These are phyloP conservation scores for Lachancea meyersii DNA, from an alignment of 805 yeast species.

Conservation along the genomic window DNA sequence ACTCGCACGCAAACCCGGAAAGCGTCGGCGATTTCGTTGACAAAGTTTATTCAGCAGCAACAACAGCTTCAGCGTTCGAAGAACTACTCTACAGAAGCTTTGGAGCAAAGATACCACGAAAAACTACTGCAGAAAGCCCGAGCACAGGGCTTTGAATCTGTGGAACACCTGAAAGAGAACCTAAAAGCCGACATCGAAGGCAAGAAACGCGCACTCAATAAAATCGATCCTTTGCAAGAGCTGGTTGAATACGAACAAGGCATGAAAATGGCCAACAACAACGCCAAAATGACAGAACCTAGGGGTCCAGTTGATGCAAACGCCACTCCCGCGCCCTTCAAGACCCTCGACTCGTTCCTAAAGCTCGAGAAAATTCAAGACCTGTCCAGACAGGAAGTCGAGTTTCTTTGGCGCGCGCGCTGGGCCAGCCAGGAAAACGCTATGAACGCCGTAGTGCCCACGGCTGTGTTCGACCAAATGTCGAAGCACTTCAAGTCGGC, in stretches of 20 bases:
- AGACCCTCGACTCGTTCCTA: slow-evolving; percentile 64
- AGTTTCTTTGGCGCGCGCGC: slow-evolving; percentile 83
- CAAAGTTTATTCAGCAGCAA: slow-evolving; percentile 6
- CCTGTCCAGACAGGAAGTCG: slow-evolving; percentile 59
- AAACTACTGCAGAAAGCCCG: slow-evolving; percentile 36
- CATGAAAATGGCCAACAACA: slow-evolving; percentile 21
- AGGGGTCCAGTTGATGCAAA: slow-evolving; percentile 37
- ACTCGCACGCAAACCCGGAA: slow-evolving; percentile 5
- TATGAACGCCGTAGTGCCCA: slow-evolving; percentile 59
- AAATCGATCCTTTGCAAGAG: slow-evolving; percentile 63
- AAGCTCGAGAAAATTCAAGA: slow-evolving; percentile 58
- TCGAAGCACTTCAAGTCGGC: slow-evolving; percentile 59
- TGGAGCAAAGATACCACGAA: slow-evolving; percentile 30
- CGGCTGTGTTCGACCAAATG: slow-evolving; percentile 55
- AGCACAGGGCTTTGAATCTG: slow-evolving; percentile 28
- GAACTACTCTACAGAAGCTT: slow-evolving; percentile 19
- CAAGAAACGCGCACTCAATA: slow-evolving; percentile 50
- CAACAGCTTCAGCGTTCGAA: slow-evolving; percentile 1
- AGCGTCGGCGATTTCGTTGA: slow-evolving; percentile 7
- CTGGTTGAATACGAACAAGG: slow-evolving; percentile 49
- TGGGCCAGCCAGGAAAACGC: slow-evolving; percentile 56
- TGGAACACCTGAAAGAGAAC: slow-evolving; percentile 57
- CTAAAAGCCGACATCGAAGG: slow-evolving; percentile 55
- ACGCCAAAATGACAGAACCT: slow-evolving; percentile 19
- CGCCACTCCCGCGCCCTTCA: slow-evolving; percentile 48